Conservation (phyloP, 2,329 filamentous ascomycete species). For the Sclerotinia nivalis region DNA sequence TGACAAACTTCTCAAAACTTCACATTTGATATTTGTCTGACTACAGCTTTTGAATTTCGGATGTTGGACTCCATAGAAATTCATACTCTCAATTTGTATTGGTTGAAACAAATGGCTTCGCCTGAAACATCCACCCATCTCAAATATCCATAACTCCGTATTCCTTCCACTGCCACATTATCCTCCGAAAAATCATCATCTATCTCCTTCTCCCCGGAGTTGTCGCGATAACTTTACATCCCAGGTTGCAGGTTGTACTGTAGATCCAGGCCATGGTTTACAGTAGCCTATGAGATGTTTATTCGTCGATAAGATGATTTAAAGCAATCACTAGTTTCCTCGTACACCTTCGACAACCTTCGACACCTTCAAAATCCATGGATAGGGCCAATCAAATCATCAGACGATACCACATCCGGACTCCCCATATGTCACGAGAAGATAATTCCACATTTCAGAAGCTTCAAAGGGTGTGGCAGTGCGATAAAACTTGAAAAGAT, state of each 20-base stretch:
- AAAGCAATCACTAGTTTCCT: background rate
- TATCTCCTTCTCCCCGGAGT: slow-evolving; percentile 2
- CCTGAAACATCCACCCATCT: slow-evolving; percentile 22
- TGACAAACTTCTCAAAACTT: background rate
- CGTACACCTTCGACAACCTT: slow-evolving; percentile 9
- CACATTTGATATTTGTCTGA: background rate
- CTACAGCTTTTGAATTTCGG: background rate
- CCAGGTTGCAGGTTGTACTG: background rate
- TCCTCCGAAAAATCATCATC: slow-evolving; percentile 2
- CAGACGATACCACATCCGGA: slow-evolving; percentile 10
- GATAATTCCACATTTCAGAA: slow-evolving; percentile 8
- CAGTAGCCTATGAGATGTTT: background rate
- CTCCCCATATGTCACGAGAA: slow-evolving; percentile 17
- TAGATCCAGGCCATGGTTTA: slow-evolving; percentile 3
- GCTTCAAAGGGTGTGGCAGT: slow-evolving; percentile 20
- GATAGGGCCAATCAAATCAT: slow-evolving; percentile 10
- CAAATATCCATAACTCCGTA: background rate
- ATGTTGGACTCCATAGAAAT: background rate
- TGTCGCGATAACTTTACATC: background rate
- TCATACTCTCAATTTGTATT: background rate
- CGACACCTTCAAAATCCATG: slow-evolving; percentile 10
- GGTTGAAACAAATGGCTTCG: slow-evolving; percentile 6
- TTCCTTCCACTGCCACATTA: slow-evolving; percentile 15
- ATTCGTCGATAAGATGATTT: slow-evolving; percentile 3
- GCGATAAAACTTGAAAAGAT: slow-evolving; percentile 11